A percentile compares a stretch with the other conserved stretches of the same genome.
Evolutionary conservation across 805 yeast genomes (phyloP).

Genomic region (Kregervanrija fluxuum): DNA sequence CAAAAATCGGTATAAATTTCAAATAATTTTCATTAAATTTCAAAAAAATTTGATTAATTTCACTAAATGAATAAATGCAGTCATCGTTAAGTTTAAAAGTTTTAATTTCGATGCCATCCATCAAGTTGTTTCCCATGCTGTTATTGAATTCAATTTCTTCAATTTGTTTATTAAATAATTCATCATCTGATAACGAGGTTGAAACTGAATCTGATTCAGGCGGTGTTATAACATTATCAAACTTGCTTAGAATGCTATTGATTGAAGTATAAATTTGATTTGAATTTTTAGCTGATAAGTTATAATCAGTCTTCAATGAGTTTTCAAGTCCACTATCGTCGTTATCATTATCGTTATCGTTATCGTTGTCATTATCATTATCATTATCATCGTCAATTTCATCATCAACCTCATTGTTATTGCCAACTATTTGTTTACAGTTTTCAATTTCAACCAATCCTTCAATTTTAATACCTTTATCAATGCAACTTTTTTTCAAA

Average conservation of each 20-base stretch:
- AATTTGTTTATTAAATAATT: not conserved
- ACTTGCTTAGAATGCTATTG: constrained; percentile 4
- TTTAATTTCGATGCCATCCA: constrained; percentile 4
- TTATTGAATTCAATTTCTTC: not conserved
- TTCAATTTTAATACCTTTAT: constrained; percentile 22
- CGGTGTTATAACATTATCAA: constrained; percentile 5
- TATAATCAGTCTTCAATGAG: not conserved
- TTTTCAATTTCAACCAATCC: constrained; percentile 24
- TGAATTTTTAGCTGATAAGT: no score
- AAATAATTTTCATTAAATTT: constrained; percentile 18
- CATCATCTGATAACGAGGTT: constrained; percentile 12
- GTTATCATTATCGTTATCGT: not conserved
- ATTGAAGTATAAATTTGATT: constrained; percentile 1
- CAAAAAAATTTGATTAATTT: constrained; percentile 10
- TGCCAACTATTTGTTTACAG: constrained; percentile 1
- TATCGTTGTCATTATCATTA: not conserved
- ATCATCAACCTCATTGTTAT: not conserved
- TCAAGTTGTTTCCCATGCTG: not conserved
- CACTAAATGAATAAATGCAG: constrained; percentile 6
- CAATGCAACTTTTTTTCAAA: constrained; percentile 18
- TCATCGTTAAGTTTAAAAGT: constrained; percentile 7
- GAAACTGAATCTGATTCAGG: constrained; percentile 7
- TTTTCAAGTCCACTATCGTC: not conserved
- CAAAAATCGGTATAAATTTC: constrained; percentile 21
- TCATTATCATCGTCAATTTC: constrained; percentile 5